Percentiles rank a stretch among this genome's conserved stretches.
Evolutionary conservation across 352 stramenopile genomes (phyloP).

Genomic region (Saprolegnia parasitica): DNA sequence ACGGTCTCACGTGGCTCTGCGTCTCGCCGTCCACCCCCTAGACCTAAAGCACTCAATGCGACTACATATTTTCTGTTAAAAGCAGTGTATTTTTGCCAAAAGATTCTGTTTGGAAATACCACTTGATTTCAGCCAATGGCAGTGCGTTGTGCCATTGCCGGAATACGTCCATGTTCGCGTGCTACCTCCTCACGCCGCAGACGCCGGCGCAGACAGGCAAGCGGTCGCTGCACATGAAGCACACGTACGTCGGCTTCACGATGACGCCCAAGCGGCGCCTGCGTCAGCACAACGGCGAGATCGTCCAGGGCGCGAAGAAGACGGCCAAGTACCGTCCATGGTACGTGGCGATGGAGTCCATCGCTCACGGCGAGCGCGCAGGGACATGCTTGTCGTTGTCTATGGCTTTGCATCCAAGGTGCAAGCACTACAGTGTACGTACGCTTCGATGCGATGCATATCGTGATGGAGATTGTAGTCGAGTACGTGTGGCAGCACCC

Average conservation of each 20-base stretch:
- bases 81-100: neutral
- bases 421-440: conserved; percentile 67
- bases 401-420: conserved; percentile 76
- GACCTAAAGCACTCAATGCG: neutral
- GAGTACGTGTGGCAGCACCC: conserved; percentile 80
- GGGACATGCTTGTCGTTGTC: conserved; percentile 69
- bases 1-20: conserved; percentile 1
- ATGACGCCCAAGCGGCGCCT: conserved; percentile 50
- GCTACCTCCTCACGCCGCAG: conserved; percentile 67
- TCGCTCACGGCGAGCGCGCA: conserved; percentile 22
- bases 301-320: conserved; percentile 57
- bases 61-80: neutral
- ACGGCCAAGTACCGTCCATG: conserved; percentile 55
- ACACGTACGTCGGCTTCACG: conserved; percentile 71
- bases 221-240: conserved; percentile 35
- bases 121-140: neutral
- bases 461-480: conserved; percentile 34
- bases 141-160: neutral
- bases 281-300: conserved; percentile 71
- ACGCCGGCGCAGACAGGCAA: conserved; percentile 34
- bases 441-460: neutral
- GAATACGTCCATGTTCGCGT: conserved; percentile 34
- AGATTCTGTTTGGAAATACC: neutral
- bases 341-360: conserved; percentile 27
- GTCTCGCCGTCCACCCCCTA: neutral